Evolutionary conservation across 129 eudicot genomes (phyloP).

Genomic region (Arctium minus): DNA sequence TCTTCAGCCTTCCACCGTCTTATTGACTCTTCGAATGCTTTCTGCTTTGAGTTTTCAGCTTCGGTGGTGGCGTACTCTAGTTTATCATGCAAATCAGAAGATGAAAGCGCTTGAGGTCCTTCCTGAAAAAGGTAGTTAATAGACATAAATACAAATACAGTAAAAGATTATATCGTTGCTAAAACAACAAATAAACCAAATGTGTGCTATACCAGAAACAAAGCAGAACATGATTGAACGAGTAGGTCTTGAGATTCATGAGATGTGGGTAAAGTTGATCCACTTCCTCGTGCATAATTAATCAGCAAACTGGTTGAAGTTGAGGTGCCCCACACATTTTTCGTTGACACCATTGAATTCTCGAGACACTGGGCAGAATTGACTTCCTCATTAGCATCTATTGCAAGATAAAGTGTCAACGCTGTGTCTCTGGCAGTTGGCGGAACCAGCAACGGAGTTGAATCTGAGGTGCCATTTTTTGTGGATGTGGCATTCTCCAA

Average conservation of each 20-base stretch:
- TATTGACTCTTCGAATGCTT: constrained; percentile 60
- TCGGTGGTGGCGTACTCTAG: constrained; percentile 48
- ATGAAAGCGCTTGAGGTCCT: constrained; percentile 34
- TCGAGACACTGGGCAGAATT: constrained; percentile 16
- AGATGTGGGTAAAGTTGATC: constrained; percentile 24
- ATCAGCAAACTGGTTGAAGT: constrained; percentile 21
- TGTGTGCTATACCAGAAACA: constrained; percentile 39
- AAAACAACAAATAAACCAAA: background rate
- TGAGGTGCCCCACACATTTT: constrained; percentile 22
- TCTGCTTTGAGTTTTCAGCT: constrained; percentile 54
- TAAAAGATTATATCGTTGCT: background rate
- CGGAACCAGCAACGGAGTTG: too few species aligned
- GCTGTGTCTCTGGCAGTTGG: background rate
- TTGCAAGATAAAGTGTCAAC: constrained; percentile 3
- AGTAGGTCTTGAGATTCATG: constrained; percentile 21
- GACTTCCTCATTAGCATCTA: constrained; percentile 13
- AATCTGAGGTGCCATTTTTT: background rate
- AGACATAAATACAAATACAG: background rate
- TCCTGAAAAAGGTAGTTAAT: constrained; percentile 37
- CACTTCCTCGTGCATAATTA: constrained; percentile 27
- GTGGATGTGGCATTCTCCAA: constrained; percentile 17
- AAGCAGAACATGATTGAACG: constrained; percentile 30
- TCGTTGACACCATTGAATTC: constrained; percentile 12
- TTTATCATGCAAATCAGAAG: constrained; percentile 38
- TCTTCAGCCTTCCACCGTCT: constrained; percentile 72